These are phyloP conservation scores for Castanea sativa DNA, from an alignment of 306 rosid species.

Conservation along the genomic window DNA sequence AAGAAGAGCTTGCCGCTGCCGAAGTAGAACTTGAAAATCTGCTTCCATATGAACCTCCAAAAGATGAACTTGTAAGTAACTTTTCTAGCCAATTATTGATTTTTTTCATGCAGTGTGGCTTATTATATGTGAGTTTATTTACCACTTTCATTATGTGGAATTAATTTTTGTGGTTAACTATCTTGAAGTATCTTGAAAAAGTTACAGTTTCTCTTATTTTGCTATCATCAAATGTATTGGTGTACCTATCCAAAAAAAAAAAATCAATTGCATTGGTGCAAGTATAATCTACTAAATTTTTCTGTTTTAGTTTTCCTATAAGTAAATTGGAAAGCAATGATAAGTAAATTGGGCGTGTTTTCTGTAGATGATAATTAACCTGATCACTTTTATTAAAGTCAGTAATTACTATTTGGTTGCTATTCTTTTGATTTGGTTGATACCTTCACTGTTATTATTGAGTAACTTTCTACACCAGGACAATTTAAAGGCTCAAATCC, in stretches of 20 bases:
- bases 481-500: constrained; percentile 40
- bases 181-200: not conserved
- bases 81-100: not conserved
- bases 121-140: not conserved
- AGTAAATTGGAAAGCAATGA: not conserved
- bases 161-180: not conserved
- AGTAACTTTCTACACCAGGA: constrained; percentile 34
- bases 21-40: no score
- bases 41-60: no score
- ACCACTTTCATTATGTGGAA: not conserved
- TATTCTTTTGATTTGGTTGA: no score
- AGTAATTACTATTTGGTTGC: not conserved
- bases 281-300: not conserved
- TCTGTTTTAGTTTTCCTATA: not conserved
- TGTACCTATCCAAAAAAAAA: no score
- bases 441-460: not conserved
- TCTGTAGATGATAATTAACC: not conserved
- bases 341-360: not conserved
- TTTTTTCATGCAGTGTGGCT: not conserved
- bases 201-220: no score
- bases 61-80: no score
- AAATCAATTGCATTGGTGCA: no score
- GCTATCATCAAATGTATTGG: no score
- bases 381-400: no score
- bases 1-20: no score